Conservation (phyloP, 306 rosid genomes). For the Pueraria montana region DNA sequence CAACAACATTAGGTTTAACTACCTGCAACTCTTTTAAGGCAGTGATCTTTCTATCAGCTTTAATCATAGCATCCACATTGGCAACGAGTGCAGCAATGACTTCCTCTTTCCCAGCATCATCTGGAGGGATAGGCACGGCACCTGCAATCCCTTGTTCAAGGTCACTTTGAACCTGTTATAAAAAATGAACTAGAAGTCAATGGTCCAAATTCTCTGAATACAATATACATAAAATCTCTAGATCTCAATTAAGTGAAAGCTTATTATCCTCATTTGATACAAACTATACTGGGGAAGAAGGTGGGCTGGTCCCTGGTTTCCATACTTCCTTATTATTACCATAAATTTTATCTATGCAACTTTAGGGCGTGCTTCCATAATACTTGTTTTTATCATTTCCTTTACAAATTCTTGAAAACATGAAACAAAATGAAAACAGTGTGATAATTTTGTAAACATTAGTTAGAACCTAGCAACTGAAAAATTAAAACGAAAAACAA, state of each 20-base stretch:
- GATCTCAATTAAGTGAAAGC: slow-evolving; percentile 22
- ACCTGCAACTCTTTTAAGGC: slow-evolving; percentile 97
- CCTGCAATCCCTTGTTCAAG: slow-evolving; percentile 76
- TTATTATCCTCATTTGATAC: slow-evolving; percentile 32
- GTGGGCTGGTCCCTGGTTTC: slow-evolving; percentile 36
- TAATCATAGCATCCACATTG: slow-evolving; percentile 91
- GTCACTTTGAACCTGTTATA: slow-evolving; percentile 83
- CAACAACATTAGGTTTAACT: slow-evolving; percentile 39
- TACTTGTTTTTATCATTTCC: neutral
- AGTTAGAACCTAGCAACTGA: neutral
- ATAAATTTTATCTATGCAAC: slow-evolving; percentile 35
- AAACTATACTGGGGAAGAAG: slow-evolving; percentile 40
- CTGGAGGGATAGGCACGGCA: slow-evolving; percentile 85
- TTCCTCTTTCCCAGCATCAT: slow-evolving; percentile 79
- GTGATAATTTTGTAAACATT: neutral
- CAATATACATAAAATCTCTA: slow-evolving; percentile 6
- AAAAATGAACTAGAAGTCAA: slow-evolving; percentile 33
- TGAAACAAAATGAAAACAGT: slow-evolving; percentile 10
- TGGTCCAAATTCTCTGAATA: slow-evolving; percentile 20
- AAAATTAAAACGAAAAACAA: neutral
- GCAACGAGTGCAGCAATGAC: slow-evolving; percentile 85
- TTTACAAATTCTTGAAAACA: neutral
- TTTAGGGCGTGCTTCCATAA: neutral
- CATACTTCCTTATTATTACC: slow-evolving; percentile 30
- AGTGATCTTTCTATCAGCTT: slow-evolving; percentile 94